A percentile compares a stretch with the other conserved stretches of the same genome.
Conservation (phyloP, 805 yeast species). For the Barnettozyma californica region DNA sequence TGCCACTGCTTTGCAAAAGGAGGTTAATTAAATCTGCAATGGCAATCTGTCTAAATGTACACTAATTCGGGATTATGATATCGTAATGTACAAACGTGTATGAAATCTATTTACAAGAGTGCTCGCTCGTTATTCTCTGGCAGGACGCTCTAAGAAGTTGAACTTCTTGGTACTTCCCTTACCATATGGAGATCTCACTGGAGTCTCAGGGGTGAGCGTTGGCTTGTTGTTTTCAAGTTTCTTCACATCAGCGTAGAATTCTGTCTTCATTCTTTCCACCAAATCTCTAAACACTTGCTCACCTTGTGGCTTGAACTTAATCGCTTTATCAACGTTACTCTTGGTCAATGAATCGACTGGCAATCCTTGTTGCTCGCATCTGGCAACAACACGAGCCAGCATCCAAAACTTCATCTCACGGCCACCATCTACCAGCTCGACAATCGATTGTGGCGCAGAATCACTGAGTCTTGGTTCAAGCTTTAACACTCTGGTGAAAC, state of each 20-base stretch:
- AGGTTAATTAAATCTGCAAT: not conserved
- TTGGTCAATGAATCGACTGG: constrained; percentile 49
- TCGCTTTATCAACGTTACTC: constrained; percentile 49
- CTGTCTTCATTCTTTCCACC: constrained; percentile 51
- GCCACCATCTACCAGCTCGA: constrained; percentile 78
- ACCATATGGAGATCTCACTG: constrained; percentile 18
- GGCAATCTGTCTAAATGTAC: constrained; percentile 3
- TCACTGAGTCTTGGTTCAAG: constrained; percentile 87
- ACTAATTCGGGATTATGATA: constrained; percentile 1
- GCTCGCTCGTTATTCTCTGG: not conserved
- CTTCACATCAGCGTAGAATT: constrained; percentile 32
- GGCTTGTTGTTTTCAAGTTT: constrained; percentile 17
- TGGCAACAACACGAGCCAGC: constrained; percentile 80
- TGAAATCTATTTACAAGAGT: not conserved
- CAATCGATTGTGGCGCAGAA: constrained; percentile 80
- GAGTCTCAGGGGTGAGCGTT: constrained; percentile 8
- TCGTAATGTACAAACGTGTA: not conserved
- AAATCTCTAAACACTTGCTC: constrained; percentile 48
- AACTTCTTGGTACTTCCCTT: constrained; percentile 17
- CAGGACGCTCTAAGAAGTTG: constrained; percentile 19
- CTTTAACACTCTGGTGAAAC: constrained; percentile 79
- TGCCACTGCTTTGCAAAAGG: constrained; percentile 36
- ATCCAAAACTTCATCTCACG: constrained; percentile 72
- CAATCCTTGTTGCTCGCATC: constrained; percentile 59
- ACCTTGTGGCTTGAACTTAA: constrained; percentile 44